Conservation (phyloP, 108 stramenopile species). For the Nitzschia sp. region DNA sequence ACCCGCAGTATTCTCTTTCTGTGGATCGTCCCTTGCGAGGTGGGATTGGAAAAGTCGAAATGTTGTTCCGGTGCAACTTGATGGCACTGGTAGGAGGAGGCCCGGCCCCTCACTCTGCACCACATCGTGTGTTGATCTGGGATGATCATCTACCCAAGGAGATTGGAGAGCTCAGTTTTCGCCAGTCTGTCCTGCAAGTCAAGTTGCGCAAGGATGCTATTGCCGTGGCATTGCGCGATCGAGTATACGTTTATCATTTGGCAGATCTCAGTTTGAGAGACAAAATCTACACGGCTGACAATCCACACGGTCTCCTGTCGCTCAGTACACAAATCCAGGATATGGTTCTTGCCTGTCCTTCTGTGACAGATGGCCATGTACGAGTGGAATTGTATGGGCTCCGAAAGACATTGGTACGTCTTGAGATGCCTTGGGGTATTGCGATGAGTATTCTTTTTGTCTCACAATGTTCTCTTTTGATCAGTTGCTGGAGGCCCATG, state of each 20-base stretch:
- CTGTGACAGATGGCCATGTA: slow-evolving; percentile 85
- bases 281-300: slow-evolving; percentile 91
- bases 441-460: not conserved
- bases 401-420: slow-evolving; percentile 76
- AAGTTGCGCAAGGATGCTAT: slow-evolving; percentile 93
- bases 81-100: slow-evolving; percentile 95
- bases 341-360: slow-evolving; percentile 95
- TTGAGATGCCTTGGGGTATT: no score
- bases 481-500: slow-evolving; percentile 91
- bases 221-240: slow-evolving; percentile 90
- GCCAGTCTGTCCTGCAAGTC: slow-evolving; percentile 87
- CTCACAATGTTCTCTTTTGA: slow-evolving; percentile 1
- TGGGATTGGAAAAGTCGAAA: slow-evolving; percentile 96
- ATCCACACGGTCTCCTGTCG: slow-evolving; percentile 87
- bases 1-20: slow-evolving; percentile 86
- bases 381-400: slow-evolving; percentile 94
- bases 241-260: slow-evolving; percentile 94
- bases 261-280: slow-evolving; percentile 88
- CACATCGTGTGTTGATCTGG: slow-evolving; percentile 98
- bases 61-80: slow-evolving; percentile 98
- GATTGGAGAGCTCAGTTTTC: slow-evolving; percentile 92
- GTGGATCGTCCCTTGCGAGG: slow-evolving; percentile 71
- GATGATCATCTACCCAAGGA: slow-evolving; percentile 94
- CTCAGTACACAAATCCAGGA: slow-evolving; percentile 85
- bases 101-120: slow-evolving; percentile 84